Conservation (phyloP, 2,329 filamentous ascomycete genomes). For the Aspergillus texensis region DNA sequence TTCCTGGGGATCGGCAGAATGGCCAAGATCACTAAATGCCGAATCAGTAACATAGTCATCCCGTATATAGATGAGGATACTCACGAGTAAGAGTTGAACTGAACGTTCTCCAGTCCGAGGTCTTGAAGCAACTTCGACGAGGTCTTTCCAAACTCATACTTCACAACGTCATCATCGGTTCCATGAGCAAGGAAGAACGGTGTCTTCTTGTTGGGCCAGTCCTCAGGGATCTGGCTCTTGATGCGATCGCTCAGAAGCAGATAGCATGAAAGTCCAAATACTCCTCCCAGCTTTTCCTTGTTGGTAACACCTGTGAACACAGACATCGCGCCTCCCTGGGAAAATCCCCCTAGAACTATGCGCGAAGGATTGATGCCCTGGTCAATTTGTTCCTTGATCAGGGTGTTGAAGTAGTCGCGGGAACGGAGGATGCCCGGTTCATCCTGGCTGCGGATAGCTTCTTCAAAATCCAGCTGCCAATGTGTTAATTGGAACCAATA, state of each 20-base stretch:
- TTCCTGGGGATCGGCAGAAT: conserved; percentile 76
- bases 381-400: conserved; percentile 80
- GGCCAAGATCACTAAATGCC: conserved; percentile 63
- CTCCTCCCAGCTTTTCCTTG: conserved; percentile 76
- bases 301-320: conserved; percentile 78
- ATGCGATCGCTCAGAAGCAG: conserved; percentile 70
- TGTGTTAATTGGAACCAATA: background rate
- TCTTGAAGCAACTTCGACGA: conserved; percentile 69
- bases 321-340: conserved; percentile 83
- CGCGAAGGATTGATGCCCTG: conserved; percentile 79
- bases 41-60: conserved; percentile 13
- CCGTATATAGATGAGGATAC: conserved; percentile 33
- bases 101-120: conserved; percentile 68
- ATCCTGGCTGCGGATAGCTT: conserved; percentile 46
- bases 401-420: conserved; percentile 72
- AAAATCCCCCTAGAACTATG: conserved; percentile 71
- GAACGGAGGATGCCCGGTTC: conserved; percentile 73
- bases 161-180: conserved; percentile 73
- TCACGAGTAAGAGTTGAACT: conserved; percentile 75
- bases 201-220: conserved; percentile 69
- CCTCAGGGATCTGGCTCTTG: conserved; percentile 57
- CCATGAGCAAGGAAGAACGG: conserved; percentile 91
- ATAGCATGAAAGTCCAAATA: conserved; percentile 84
- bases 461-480: conserved; percentile 44
- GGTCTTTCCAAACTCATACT: conserved; percentile 66